Conservation (phyloP, 371 early-diverging fungal species). For the Gilbertella persicaria region DNA sequence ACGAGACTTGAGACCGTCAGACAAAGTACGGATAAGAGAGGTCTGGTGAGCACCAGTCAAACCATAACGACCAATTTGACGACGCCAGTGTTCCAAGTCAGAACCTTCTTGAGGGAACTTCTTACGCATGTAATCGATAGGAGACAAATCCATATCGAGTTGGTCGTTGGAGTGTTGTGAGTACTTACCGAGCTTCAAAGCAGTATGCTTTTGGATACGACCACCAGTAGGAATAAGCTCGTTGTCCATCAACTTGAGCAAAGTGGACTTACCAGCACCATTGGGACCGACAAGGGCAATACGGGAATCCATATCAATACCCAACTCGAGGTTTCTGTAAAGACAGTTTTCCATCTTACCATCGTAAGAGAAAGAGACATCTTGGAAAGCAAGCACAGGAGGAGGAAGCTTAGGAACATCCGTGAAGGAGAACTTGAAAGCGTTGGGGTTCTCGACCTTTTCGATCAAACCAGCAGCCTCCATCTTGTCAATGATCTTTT, state of each 20-base stretch:
- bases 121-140: constrained; percentile 91
- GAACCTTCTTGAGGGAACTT: constrained; percentile 67
- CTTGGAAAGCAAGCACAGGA: constrained; percentile 94
- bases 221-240: constrained; percentile 86
- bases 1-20: constrained; percentile 94
- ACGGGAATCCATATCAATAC: constrained; percentile 96
- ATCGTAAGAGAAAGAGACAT: constrained; percentile 90
- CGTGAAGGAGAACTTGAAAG: constrained; percentile 89
- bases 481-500: constrained; percentile 99
- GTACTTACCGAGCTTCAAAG: constrained; percentile 96
- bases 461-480: constrained; percentile 96
- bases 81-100: constrained; percentile 78
- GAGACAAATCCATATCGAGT: constrained; percentile 82
- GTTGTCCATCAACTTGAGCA: constrained; percentile 91
- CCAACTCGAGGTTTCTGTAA: constrained; percentile 89
- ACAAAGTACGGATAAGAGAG: constrained; percentile 84
- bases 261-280: constrained; percentile 93
- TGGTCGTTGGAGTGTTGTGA: constrained; percentile 97
- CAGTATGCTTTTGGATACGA: constrained; percentile 85
- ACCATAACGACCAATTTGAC: constrained; percentile 91
- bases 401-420: constrained; percentile 91
- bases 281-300: constrained; percentile 90
- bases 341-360: constrained; percentile 81
- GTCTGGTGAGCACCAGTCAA: constrained; percentile 92
- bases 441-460: constrained; percentile 76